Percentiles rank a stretch among this genome's conserved stretches.
phyloP scores from a whole-genome alignment of 371 early-diverging fungal species.

The Paramicrosporidium saccamoebae region DNA sequence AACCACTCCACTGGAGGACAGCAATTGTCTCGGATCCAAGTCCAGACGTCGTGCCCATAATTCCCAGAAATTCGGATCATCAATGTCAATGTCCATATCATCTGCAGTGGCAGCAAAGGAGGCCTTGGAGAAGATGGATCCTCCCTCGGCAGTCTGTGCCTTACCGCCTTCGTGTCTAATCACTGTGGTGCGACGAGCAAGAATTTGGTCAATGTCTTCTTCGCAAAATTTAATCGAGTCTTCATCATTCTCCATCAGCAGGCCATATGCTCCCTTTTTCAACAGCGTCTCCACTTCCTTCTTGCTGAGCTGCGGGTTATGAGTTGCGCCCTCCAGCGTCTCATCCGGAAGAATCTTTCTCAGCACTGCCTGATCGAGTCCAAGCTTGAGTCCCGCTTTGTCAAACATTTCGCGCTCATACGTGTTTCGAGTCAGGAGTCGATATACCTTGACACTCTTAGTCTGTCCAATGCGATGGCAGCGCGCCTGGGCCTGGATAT shows the following conservation, averaged over 20 bases:
- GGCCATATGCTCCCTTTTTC: constrained; percentile 70
- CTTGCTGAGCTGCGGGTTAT: constrained; percentile 10
- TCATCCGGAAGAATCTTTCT: constrained; percentile 19
- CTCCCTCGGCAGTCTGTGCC: constrained; percentile 16
- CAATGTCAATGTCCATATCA: constrained; percentile 30
- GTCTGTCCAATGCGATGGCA: constrained; percentile 88
- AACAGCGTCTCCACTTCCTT: constrained; percentile 57
- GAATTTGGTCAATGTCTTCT: constrained; percentile 85
- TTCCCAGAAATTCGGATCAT: constrained; percentile 93
- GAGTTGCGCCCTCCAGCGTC: constrained; percentile 3
- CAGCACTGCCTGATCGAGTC: constrained; percentile 61
- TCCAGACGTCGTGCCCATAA: constrained; percentile 65
- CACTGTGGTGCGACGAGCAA: constrained; percentile 58
- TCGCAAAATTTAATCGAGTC: constrained; percentile 43
- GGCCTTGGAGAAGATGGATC: constrained; percentile 74
- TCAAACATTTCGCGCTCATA: constrained; percentile 91
- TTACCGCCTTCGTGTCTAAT: constrained; percentile 48
- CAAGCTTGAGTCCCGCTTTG: constrained; percentile 65
- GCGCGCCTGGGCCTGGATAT: constrained; percentile 73
- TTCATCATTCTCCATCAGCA: constrained; percentile 54
- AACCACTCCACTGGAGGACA: no score
- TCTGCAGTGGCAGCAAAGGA: constrained; percentile 33
- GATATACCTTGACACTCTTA: constrained; percentile 51
- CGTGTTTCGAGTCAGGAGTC: constrained; percentile 58
- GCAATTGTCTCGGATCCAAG: no score